These are phyloP conservation scores for Alternaria sp. DNA, from an alignment of 2,329 filamentous ascomycete genomes.

Conservation along the genomic window DNA sequence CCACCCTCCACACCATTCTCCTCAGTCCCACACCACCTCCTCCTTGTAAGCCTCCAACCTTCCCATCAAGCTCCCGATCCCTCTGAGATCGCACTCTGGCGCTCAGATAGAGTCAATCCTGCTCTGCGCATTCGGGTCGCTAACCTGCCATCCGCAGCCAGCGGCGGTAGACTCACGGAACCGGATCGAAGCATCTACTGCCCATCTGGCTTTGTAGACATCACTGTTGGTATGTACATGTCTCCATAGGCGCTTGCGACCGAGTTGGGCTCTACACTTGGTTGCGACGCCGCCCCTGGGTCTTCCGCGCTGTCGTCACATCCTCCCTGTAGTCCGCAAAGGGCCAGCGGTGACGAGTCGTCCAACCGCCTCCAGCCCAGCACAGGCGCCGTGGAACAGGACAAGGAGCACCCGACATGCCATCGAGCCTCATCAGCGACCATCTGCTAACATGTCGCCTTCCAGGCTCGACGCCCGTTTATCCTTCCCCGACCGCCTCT, in stretches of 20 bases:
- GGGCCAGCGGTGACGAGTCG: constrained; percentile 44
- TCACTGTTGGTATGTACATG: constrained; percentile 46
- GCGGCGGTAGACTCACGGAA: constrained; percentile 49
- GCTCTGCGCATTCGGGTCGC: constrained; percentile 36
- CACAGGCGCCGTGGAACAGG: constrained; percentile 28
- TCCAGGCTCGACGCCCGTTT: constrained; percentile 33
- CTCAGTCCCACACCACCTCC: constrained; percentile 35
- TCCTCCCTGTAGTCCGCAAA: constrained; percentile 43
- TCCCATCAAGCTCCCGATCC: constrained; percentile 25
- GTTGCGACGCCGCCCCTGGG: constrained; percentile 30
- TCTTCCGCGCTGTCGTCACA: constrained; percentile 35
- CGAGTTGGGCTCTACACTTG: constrained; percentile 22
- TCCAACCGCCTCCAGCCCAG: constrained; percentile 31
- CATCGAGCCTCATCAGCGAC: constrained; percentile 28
- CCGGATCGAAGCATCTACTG: constrained; percentile 41
- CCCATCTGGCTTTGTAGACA: constrained; percentile 35
- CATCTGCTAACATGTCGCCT: constrained; percentile 32
- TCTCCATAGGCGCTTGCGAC: constrained; percentile 45
- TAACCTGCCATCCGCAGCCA: constrained; percentile 45
- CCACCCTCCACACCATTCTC: constrained; percentile 37
- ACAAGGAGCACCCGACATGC: constrained; percentile 28
- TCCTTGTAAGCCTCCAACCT: constrained; percentile 36
- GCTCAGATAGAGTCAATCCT: constrained; percentile 21
- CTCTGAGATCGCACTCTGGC: constrained; percentile 22
- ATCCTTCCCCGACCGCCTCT: constrained; percentile 43